Conservation (phyloP, 2,329 filamentous ascomycete species). For the Calonectria honghensis region DNA sequence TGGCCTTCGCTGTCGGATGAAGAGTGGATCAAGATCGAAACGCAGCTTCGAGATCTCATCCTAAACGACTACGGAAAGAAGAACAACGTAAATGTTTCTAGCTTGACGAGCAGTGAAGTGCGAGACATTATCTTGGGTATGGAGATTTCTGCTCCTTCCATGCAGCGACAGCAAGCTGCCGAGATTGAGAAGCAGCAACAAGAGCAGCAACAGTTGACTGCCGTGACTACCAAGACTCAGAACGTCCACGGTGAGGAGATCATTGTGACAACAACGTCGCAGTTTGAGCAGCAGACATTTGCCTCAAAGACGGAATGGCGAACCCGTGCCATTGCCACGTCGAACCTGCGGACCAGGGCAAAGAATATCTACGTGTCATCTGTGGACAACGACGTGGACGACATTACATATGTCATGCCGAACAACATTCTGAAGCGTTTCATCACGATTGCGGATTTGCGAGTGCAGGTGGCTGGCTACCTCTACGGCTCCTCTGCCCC, state of each 20-base stretch:
- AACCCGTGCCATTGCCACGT: slow-evolving; percentile 95
- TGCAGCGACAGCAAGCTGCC: slow-evolving; percentile 98
- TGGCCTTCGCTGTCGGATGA: slow-evolving; percentile 97
- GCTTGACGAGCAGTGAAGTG: slow-evolving; percentile 96
- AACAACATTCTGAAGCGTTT: slow-evolving; percentile 99
- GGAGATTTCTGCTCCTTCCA: slow-evolving; percentile 98
- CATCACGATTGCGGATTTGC: slow-evolving; percentile 96
- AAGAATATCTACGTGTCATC: slow-evolving; percentile 99
- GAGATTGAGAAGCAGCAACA: slow-evolving; percentile 99
- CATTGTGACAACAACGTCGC: slow-evolving; percentile 97
- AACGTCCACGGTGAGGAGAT: slow-evolving; percentile 98
- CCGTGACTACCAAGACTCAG: slow-evolving; percentile 98
- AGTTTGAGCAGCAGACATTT: slow-evolving; percentile 98
- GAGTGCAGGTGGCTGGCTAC: slow-evolving; percentile 97
- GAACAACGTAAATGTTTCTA: slow-evolving; percentile 99
- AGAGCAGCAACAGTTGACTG: slow-evolving; percentile 96
- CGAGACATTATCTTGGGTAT: slow-evolving; percentile 99
- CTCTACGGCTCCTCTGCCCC: slow-evolving; percentile 94
- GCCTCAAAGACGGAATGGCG: slow-evolving; percentile 99
- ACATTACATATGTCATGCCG: slow-evolving; percentile 97
- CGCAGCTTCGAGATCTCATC: slow-evolving; percentile 94
- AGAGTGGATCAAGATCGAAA: slow-evolving; percentile 99
- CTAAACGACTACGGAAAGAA: slow-evolving; percentile 99
- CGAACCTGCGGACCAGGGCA: slow-evolving; percentile 92
- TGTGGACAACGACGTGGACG: slow-evolving; percentile 92